Conservation (phyloP, 257 asterid genomes). For the Nicotiana undulata region DNA sequence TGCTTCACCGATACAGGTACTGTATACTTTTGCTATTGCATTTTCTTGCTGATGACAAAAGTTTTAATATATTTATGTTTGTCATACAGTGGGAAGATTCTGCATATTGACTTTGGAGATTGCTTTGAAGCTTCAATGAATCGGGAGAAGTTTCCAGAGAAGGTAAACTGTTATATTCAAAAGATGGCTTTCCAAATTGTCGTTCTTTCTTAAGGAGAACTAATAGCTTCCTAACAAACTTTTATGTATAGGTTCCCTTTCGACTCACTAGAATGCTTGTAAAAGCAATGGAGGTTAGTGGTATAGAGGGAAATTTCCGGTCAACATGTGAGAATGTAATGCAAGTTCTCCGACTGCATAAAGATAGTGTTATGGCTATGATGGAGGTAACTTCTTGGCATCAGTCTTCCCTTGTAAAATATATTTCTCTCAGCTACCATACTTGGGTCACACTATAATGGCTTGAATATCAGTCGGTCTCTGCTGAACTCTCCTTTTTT, state of each 20-base stretch:
- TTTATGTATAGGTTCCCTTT: slow-evolving; percentile 77
- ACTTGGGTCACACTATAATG: not conserved
- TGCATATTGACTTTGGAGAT: slow-evolving; percentile 99
- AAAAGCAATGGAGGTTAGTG: slow-evolving; percentile 99
- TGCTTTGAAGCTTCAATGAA: slow-evolving; percentile 99
- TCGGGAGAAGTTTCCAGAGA: slow-evolving; percentile 97
- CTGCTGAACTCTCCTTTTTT: not conserved
- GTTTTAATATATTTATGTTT: slow-evolving; percentile 8
- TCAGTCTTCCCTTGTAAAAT: not conserved
- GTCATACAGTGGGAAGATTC: slow-evolving; percentile 79
- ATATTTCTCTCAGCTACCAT: not conserved
- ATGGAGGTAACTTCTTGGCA: slow-evolving; percentile 68
- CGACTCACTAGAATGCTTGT: slow-evolving; percentile 99
- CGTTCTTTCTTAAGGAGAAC: not conserved
- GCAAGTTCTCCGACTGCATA: slow-evolving; percentile 93
- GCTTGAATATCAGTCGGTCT: not conserved
- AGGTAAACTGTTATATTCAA: slow-evolving; percentile 38
- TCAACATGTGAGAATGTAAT: slow-evolving; percentile 95
- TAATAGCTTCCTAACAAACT: not conserved
- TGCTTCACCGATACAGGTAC: slow-evolving; percentile 93
- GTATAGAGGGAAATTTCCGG: slow-evolving; percentile 96
- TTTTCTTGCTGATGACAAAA: slow-evolving; percentile 3
- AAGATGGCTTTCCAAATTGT: not conserved
- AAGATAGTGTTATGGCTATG: slow-evolving; percentile 99
- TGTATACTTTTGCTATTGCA: not conserved